phyloP scores from a whole-genome alignment of 2,329 filamentous ascomycete genomes.

The Trichoderma sp. region DNA sequence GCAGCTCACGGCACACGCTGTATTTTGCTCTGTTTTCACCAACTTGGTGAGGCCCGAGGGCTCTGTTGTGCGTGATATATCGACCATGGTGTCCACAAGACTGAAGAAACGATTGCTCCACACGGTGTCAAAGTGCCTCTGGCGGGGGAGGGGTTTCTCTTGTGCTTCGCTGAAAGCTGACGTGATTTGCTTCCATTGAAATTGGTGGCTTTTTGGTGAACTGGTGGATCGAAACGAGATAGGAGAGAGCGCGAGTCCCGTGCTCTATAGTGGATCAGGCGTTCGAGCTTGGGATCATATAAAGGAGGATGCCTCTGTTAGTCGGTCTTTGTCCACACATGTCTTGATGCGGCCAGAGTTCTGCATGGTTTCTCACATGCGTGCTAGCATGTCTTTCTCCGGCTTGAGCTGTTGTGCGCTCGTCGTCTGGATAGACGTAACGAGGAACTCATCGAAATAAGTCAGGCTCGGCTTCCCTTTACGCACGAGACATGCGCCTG shows the following conservation, averaged over 20 bases:
- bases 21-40: slow-evolving; percentile 11
- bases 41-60: slow-evolving; percentile 20
- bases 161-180: slow-evolving; percentile 30
- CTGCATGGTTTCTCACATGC: background rate
- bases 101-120: slow-evolving; percentile 30
- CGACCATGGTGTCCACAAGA: slow-evolving; percentile 21
- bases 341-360: background rate
- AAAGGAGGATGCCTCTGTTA: slow-evolving; percentile 1
- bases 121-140: slow-evolving; percentile 41
- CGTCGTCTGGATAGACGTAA: background rate
- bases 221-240: slow-evolving; percentile 26
- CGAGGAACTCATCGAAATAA: background rate
- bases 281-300: slow-evolving; percentile 20
- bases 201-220: background rate
- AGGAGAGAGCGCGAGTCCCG: slow-evolving; percentile 13
- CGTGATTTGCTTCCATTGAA: slow-evolving; percentile 17
- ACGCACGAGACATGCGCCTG: background rate
- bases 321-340: background rate
- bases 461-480: background rate
- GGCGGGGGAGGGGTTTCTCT: slow-evolving; percentile 32
- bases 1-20: slow-evolving; percentile 3
- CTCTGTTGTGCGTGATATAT: slow-evolving; percentile 25
- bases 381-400: background rate
- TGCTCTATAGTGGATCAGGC: slow-evolving; percentile 33
- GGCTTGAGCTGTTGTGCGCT: background rate